Percentiles rank a stretch among this genome's conserved stretches.
These are phyloP conservation scores for Pseudocohnilembus persalinus DNA, from an alignment of 169 alveolate genomes.

Conservation along the genomic window DNA sequence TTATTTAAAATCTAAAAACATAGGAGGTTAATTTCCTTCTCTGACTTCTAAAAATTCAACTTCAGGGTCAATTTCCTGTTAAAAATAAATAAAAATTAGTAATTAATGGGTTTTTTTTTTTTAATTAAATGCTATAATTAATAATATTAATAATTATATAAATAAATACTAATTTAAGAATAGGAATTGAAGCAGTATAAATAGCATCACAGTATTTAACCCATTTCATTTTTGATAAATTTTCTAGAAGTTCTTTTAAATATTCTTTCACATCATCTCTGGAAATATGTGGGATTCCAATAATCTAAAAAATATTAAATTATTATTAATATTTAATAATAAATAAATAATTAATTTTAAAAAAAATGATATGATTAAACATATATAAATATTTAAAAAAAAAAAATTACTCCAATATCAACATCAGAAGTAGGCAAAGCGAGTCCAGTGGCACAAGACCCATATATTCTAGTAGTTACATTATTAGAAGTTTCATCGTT, in stretches of 20 bases:
- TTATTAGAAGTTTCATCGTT: not conserved
- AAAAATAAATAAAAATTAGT: not conserved
- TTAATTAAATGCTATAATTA: no score
- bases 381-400: no score
- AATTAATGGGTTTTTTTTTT: no score
- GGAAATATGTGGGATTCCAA: not conserved
- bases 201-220: constrained; percentile 12
- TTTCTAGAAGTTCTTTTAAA: no score
- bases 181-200: constrained; percentile 18
- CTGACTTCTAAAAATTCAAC: not conserved
- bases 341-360: no score
- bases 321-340: no score
- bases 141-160: no score
- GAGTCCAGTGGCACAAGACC: constrained; percentile 56
- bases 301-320: not conserved
- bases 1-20: no score
- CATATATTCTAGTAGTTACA: constrained; percentile 22
- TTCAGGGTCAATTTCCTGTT: not conserved
- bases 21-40: not conserved
- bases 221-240: not conserved
- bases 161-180: constrained; percentile 12
- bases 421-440: constrained; percentile 43
- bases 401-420: constrained; percentile 36
- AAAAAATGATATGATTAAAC: no score
- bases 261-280: not conserved